Conservation (phyloP, 2,329 filamentous ascomycete species). For the Trichoderma polysporum region DNA sequence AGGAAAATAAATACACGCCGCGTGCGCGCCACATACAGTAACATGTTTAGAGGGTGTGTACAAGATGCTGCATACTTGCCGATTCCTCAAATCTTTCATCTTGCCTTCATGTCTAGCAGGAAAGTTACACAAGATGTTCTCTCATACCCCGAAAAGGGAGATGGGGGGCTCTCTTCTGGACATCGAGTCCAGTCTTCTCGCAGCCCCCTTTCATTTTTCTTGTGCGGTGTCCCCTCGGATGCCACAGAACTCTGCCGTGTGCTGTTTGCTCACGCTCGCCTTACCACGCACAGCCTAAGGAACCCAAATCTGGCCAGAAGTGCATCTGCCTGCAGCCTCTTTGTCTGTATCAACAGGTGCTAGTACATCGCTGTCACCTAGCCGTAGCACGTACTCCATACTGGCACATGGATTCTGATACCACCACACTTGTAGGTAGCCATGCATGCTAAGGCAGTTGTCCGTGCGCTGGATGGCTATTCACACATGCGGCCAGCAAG, state of each 20-base stretch:
- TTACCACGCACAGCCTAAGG: neutral
- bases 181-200: neutral
- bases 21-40: neutral
- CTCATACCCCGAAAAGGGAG: neutral
- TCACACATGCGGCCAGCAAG: neutral
- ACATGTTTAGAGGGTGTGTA: neutral
- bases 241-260: neutral
- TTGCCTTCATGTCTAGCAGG: neutral
- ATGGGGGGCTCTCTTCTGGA: neutral
- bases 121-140: neutral
- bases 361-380: neutral
- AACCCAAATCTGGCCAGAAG: neutral
- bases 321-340: neutral
- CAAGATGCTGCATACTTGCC: neutral
- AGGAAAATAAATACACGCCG: neutral
- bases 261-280: neutral
- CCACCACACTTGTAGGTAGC: constrained; percentile 14
- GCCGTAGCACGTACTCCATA: neutral
- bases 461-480: neutral
- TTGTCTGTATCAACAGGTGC: neutral
- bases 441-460: neutral
- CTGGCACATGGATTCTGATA: neutral
- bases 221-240: neutral
- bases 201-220: neutral
- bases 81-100: neutral